Base-by-base conservation (phyloP, 192 early-diverging fungal genomes). In the Rhizophlyctis rosea region DNA sequence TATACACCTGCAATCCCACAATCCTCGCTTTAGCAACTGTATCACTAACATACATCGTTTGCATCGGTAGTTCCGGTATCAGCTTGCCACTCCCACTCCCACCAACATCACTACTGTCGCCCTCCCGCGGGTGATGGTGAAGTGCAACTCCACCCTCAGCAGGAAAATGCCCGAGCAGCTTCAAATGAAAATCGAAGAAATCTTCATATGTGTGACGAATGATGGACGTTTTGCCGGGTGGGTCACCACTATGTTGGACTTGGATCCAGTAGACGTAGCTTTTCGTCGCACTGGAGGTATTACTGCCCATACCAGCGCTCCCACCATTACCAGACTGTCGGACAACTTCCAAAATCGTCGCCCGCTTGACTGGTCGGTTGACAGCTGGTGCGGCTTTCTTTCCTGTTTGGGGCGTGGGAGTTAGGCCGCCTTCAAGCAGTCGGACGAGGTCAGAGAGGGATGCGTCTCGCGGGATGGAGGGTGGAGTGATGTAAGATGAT, bases 41-140 rank as follows among this genome's bases (percentile, higher is more conserved):
- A 55, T 83, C 81, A 34, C 73, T 78, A 16, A 83, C 81, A 70
- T 76, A 80, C 81, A 83, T 83, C 74, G 79, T 79, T 57, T 83
- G 81, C 11, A 63, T 68, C 11, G 81, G 81, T 34, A 83, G 57
- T 34, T 83, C 79, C 13, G 81, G 81, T 30, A 83, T 73, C 57
- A 83, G 78, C 30, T n/a, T n/a, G n/a, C n/a, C n/a, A n/a, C n/a
- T n/a, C n/a, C n/a, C n/a, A n/a, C n/a, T n/a, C 77, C 34, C 14
- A n/a, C n/a, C n/a, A 47, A 29, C 69, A 60, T 14, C 39, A 70
- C 30, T 33, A 24, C 50, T n/a, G n/a, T n/a, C n/a, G n/a, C n/a
- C n/a, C n/a, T n/a, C n/a, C n/a, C n/a, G n/a, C n/a, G n/a, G n/a
- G n/a, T n/a, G n/a, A n/a, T n/a, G n/a, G n/a, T n/a, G n/a, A n/a